Percentiles rank a stretch among this genome's conserved stretches.
Conservation (phyloP, 495 filamentous ascomycete species). For the Xylaria cubensis region DNA sequence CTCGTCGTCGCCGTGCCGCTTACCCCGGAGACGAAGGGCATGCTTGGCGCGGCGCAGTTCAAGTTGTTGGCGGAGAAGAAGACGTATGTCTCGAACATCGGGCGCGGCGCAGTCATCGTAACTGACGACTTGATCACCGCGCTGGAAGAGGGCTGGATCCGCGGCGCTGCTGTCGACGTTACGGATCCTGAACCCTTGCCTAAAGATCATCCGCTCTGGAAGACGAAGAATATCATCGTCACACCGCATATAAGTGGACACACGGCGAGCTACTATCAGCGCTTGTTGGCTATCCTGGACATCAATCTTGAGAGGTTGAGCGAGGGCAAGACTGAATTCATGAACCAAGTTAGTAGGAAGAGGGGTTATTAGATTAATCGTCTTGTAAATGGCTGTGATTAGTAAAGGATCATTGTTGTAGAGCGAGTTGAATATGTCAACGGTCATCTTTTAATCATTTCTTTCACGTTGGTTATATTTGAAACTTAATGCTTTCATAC, state of each 20-base stretch:
- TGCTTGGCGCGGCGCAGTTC: conserved; percentile 72
- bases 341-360: conserved; percentile 71
- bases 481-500: background rate
- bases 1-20: conserved; percentile 78
- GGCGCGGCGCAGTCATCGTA: conserved; percentile 73
- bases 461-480: too few relatives aligned
- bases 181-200: conserved; percentile 87
- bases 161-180: conserved; percentile 82
- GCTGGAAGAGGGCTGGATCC: conserved; percentile 62
- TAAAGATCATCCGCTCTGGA: conserved; percentile 71
- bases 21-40: conserved; percentile 67
- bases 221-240: conserved; percentile 73
- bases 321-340: conserved; percentile 61
- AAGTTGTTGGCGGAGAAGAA: conserved; percentile 62
- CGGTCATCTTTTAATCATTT: too few relatives aligned
- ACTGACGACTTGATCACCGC: conserved; percentile 71
- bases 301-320: conserved; percentile 66
- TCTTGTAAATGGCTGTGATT: background rate
- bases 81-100: conserved; percentile 75
- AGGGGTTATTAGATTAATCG: conserved; percentile 61
- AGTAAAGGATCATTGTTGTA: background rate
- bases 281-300: conserved; percentile 66
- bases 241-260: conserved; percentile 80
- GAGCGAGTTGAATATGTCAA: too few relatives aligned
- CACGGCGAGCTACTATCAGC: conserved; percentile 62